These are phyloP conservation scores for Fomitopsis betulina DNA, from an alignment of 1,284 basidiomycete genomes.

Conservation along the genomic window DNA sequence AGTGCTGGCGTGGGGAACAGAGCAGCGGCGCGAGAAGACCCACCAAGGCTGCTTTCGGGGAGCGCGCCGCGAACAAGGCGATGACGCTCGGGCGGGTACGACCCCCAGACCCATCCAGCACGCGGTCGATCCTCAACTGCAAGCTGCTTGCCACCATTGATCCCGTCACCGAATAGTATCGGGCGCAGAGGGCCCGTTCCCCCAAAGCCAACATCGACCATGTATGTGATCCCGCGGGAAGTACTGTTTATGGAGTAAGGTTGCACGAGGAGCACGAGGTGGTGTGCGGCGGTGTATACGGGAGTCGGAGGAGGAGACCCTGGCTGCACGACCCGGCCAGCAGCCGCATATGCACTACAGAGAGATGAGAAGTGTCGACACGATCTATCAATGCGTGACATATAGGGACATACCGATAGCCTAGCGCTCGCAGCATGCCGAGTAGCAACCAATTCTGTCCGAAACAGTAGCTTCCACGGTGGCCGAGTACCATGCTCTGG, in stretches of 20 bases:
- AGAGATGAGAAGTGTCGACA: too few species aligned
- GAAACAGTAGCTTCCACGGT: not conserved
- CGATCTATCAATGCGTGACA: not conserved
- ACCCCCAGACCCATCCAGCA: not conserved
- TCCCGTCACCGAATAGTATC: not conserved
- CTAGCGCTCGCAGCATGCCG: not conserved
- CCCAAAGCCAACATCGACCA: not conserved
- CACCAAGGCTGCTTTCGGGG: not conserved
- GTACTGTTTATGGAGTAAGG: not conserved
- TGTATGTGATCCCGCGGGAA: not conserved
- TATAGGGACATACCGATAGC: not conserved
- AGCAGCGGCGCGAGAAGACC: not conserved
- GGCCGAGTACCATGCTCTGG: not conserved
- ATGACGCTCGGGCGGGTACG: not conserved
- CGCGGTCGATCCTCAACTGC: not conserved
- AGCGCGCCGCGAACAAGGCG: not conserved
- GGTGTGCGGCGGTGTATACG: not conserved
- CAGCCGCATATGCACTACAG: not conserved
- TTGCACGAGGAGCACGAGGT: not conserved
- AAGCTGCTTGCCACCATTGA: not conserved
- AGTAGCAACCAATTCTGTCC: not conserved
- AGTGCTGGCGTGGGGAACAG: too few species aligned
- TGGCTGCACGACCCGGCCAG: not conserved
- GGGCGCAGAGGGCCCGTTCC: not conserved
- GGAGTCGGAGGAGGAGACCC: not conserved